phyloP scores from a whole-genome alignment of 2,329 filamentous ascomycete genomes.

The Calonectria ilicicola region DNA sequence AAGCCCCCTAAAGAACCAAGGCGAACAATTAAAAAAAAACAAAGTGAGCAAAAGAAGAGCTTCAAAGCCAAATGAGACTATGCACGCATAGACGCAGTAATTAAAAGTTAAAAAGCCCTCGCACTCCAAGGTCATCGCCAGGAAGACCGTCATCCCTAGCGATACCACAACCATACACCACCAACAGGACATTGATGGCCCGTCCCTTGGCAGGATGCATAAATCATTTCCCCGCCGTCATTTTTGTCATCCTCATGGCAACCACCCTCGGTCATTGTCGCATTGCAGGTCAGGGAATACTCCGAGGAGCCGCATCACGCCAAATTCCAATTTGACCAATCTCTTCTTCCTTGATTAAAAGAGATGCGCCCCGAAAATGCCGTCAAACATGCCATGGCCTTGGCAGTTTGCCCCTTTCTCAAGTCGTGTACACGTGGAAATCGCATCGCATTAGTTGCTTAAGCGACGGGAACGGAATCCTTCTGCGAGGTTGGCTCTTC shows the following conservation, averaged over 20 bases:
- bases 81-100: constrained; percentile 35
- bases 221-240: constrained; percentile 30
- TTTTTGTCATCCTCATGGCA: constrained; percentile 39
- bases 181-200: not conserved
- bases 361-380: constrained; percentile 45
- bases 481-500: constrained; percentile 31
- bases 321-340: constrained; percentile 42
- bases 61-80: constrained; percentile 30
- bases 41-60: constrained; percentile 31
- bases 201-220: constrained; percentile 23
- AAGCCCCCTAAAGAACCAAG: constrained; percentile 37
- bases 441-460: constrained; percentile 38
- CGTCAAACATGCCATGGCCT: constrained; percentile 41
- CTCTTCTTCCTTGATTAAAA: constrained; percentile 38
- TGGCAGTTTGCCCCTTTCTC: constrained; percentile 41
- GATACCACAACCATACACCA: constrained; percentile 1
- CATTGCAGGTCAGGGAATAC: constrained; percentile 42
- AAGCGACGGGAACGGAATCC: constrained; percentile 46
- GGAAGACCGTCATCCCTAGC: constrained; percentile 11
- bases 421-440: constrained; percentile 44
- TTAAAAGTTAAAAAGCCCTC: constrained; percentile 30
- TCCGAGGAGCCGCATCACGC: constrained; percentile 40
- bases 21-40: constrained; percentile 9
- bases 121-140: constrained; percentile 14
- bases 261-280: constrained; percentile 40